Base-by-base conservation (phyloP, 352 stramenopile genomes). In the Detonula confervacea region DNA sequence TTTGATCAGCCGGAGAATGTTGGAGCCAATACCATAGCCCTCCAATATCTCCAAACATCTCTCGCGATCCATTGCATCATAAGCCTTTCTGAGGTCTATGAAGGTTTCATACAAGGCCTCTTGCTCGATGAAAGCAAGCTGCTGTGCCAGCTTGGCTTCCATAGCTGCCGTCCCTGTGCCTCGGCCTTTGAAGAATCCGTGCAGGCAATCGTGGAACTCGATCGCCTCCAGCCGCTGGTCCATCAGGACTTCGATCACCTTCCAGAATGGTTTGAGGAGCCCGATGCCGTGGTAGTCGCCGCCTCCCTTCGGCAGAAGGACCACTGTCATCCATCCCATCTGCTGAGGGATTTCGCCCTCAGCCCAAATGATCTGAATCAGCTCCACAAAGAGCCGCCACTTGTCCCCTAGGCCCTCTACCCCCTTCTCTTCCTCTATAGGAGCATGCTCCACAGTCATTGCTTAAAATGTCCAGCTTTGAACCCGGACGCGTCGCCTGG, bases 201-300 rank as follows among this genome's bases (percentile, higher is more conserved):
- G 71, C 12, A 80, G 35, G 14, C 9, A 46, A 25, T 80, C 56
- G 33, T 74, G 35, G 42, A 80, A 61, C 20, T 67, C 14, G 30
- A 75, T 30, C 1, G 16, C 52, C 7, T 54, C 1, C 2, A 80
- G 18, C 20, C 61, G 20, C 11, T 3, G 4, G 60, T 74, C 52
- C 5, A 80, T 73, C 24, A 80, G 30, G 8, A 37, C 8, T 8
- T 37, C 8, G 30, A 37, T 37, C 3, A 8, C 8, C 3, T 37
- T 37, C 30, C 8, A 37, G 8, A 37, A 37, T 8, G 8, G 30
- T 37, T 37, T 80, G 44, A 39, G n/a, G 27, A 80, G 37, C 33
- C 61, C 51, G 30, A 80, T 80, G 20, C 71, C 71, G 1, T 39
- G 35, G 24, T 70, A 60, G 61, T 70, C 62, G 7, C 61, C 62